These are phyloP conservation scores for Xylariales sp. DNA, from an alignment of 2,329 filamentous ascomycete genomes.

Conservation along the genomic window DNA sequence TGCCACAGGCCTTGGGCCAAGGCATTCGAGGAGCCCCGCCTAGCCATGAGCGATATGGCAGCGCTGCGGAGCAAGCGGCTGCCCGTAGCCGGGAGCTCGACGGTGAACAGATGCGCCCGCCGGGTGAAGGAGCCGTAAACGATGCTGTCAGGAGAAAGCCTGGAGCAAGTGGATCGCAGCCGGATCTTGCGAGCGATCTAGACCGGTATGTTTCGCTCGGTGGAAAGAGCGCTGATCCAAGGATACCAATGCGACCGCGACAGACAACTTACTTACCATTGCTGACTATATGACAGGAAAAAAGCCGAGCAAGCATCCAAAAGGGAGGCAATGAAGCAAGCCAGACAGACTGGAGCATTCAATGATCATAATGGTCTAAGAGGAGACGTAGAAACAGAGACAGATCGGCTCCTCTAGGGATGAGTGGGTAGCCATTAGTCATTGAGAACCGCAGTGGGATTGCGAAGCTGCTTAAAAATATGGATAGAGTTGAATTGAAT, in stretches of 20 bases:
- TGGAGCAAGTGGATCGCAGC: conserved; percentile 20
- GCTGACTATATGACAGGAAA: conserved; percentile 17
- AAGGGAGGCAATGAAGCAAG: conserved; percentile 18
- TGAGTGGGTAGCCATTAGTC: too few species aligned
- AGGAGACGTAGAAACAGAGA: conserved; percentile 11
- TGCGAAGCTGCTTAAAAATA: too few species aligned
- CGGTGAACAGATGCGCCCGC: conserved; percentile 22
- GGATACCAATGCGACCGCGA: neutral
- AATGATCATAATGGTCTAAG: conserved; percentile 16
- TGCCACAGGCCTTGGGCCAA: conserved; percentile 19
- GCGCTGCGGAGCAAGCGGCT: conserved; percentile 14
- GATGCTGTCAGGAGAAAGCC: conserved; percentile 19
- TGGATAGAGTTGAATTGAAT: too few species aligned
- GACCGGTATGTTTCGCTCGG: conserved; percentile 20
- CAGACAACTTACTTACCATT: neutral
- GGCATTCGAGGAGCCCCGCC: conserved; percentile 19
- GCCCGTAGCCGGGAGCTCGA: conserved; percentile 18
- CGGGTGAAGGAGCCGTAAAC: conserved; percentile 23
- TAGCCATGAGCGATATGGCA: conserved; percentile 17
- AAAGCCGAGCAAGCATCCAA: conserved; percentile 16
- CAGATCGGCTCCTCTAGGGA: too few species aligned
- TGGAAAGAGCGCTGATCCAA: neutral
- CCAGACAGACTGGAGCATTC: conserved; percentile 17
- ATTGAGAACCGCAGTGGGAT: too few species aligned
- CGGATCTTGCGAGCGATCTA: conserved; percentile 24